Conservation (phyloP, 345 rosid species). For the Geranium brycei region DNA sequence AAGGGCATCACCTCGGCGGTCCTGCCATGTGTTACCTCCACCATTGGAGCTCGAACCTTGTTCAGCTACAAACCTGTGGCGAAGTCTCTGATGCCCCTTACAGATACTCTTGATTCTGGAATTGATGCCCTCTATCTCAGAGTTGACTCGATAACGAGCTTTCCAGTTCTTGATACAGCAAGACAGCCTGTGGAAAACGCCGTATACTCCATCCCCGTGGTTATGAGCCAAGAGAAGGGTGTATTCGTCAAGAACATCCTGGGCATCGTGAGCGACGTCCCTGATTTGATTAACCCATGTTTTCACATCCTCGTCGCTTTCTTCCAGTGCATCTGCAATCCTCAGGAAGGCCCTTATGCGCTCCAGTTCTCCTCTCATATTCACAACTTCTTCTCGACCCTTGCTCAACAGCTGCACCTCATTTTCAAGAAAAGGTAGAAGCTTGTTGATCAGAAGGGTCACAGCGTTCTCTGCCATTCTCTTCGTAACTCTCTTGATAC, state of each 20-base stretch:
- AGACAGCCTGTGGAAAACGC: not conserved
- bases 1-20: conserved; percentile 17
- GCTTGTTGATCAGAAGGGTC: not conserved
- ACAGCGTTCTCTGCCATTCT: not conserved
- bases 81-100: conserved; percentile 9
- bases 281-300: conserved; percentile 16
- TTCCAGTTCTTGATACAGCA: conserved; percentile 6
- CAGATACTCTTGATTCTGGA: conserved; percentile 9
- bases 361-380: conserved; percentile 15
- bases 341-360: conserved; percentile 19
- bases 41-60: conserved; percentile 9
- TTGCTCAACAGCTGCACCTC: conserved; percentile 7
- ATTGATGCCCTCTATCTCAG: conserved; percentile 8
- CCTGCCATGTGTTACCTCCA: not conserved
- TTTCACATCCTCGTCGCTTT: not conserved
- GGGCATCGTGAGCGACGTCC: conserved; percentile 13
- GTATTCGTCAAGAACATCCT: conserved; percentile 25
- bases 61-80: conserved; percentile 1
- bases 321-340: conserved; percentile 13
- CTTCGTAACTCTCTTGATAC: no score
- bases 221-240: conserved; percentile 1
- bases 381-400: conserved; percentile 2
- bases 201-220: conserved; percentile 5
- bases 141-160: conserved; percentile 8
- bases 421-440: not conserved